phyloP scores from a whole-genome alignment of 2,329 filamentous ascomycete species.

The Orbilia quercus region DNA sequence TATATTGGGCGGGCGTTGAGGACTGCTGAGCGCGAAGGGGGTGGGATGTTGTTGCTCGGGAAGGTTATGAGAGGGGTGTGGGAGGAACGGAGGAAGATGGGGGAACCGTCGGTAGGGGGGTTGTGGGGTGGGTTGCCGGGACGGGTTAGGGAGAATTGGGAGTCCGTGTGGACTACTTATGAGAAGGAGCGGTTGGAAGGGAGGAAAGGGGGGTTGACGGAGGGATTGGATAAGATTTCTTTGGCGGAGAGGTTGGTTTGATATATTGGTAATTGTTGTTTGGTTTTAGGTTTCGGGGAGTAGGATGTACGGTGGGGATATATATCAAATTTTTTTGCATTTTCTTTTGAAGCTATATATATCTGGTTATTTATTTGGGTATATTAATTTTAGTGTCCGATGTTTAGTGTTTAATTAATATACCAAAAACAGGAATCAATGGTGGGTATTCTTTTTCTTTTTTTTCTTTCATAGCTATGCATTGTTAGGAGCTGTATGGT shows the following conservation, averaged over 20 bases:
- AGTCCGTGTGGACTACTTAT: constrained; percentile 39
- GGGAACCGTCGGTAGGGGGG: constrained; percentile 60
- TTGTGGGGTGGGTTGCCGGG: constrained; percentile 42
- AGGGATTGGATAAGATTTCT: constrained; percentile 51
- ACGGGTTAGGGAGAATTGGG: constrained; percentile 38
- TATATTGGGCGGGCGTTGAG: constrained; percentile 62
- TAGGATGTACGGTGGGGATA: background rate
- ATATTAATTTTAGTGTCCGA: background rate
- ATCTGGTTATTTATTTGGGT: background rate
- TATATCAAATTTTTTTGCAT: background rate
- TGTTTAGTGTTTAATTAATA: constrained; percentile 1
- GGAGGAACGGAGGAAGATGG: constrained; percentile 71
- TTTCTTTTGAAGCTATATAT: constrained; percentile 1
- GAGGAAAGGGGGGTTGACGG: constrained; percentile 30
- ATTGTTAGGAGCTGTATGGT: no score
- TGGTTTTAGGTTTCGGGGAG: no score
- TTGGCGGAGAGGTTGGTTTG: constrained; percentile 48
- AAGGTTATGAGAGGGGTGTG: constrained; percentile 66
- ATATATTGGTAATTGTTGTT: background rate
- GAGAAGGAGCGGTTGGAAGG: constrained; percentile 46
- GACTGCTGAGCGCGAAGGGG: constrained; percentile 59
- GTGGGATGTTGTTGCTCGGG: constrained; percentile 60
- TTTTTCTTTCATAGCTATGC: no score
- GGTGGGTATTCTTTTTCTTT: no score
- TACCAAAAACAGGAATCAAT: background rate